Percentiles rank a stretch among this genome's conserved stretches.
Evolutionary conservation across 108 stramenopile genomes (phyloP).

Genomic region (Asterionellopsis glacialis): DNA sequence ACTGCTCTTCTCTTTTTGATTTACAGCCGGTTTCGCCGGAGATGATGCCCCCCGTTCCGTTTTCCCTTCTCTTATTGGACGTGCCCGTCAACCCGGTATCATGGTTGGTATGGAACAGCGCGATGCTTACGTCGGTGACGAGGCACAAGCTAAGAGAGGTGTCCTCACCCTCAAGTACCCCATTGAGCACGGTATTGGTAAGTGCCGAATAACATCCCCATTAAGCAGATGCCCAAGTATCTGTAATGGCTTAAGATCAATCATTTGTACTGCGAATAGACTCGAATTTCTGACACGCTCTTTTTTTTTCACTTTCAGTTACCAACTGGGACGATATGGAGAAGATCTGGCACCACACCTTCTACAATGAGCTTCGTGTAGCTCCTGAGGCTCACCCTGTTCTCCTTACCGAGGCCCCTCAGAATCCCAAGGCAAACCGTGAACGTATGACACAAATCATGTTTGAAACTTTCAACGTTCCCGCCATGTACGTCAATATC

Average conservation of each 20-base stretch:
- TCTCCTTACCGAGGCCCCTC: constrained; percentile 98
- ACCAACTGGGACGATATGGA: constrained; percentile 99
- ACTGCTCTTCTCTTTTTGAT: constrained; percentile 4
- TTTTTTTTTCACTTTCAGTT: constrained; percentile 22
- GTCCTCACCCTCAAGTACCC: constrained; percentile 99
- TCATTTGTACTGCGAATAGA: too few relatives aligned
- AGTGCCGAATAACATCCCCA: too few relatives aligned
- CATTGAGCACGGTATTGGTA: constrained; percentile 95
- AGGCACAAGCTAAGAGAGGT: constrained; percentile 97
- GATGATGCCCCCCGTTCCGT: constrained; percentile 95
- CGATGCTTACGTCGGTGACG: constrained; percentile 99
- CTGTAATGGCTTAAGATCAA: too few relatives aligned
- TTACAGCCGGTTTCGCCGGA: constrained; percentile 90
- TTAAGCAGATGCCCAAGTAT: too few relatives aligned
- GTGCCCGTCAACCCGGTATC: constrained; percentile 96
- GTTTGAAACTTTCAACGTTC: constrained; percentile 99
- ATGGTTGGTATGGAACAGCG: constrained; percentile 99
- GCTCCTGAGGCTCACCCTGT: constrained; percentile 98
- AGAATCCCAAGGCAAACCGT: constrained; percentile 99
- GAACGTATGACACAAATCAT: constrained; percentile 99
- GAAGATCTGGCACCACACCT: constrained; percentile 98
- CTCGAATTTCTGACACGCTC: too few relatives aligned
- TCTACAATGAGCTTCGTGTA: constrained; percentile 97
- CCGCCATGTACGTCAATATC: constrained; percentile 99
- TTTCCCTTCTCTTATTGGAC: constrained; percentile 95